phyloP scores from a whole-genome alignment of 768 basidiomycete species.

The Tulasnella sp. region DNA sequence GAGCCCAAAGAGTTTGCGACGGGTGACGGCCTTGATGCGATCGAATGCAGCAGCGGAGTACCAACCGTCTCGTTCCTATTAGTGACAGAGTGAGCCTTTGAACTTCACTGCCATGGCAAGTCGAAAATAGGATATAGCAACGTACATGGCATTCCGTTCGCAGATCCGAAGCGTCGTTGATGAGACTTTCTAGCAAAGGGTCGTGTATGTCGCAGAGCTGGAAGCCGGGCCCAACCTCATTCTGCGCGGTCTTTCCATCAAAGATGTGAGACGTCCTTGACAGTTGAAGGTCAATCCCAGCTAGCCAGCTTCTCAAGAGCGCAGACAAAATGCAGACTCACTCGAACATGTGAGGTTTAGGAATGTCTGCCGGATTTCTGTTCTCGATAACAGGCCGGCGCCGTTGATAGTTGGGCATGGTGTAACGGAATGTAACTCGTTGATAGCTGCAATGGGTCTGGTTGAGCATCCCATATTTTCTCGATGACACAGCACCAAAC shows the following conservation, averaged over 20 bases:
- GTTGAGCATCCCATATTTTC: background rate
- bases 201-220: slow-evolving; percentile 92
- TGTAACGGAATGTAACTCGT: slow-evolving; percentile 76
- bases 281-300: background rate
- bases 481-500: slow-evolving; percentile 35
- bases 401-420: slow-evolving; percentile 4
- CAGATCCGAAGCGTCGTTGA: slow-evolving; percentile 64
- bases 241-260: slow-evolving; percentile 72
- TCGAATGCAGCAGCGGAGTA: slow-evolving; percentile 71
- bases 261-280: slow-evolving; percentile 70
- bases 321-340: background rate
- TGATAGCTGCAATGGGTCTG: slow-evolving; percentile 63
- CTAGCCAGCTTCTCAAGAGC: background rate
- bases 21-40: slow-evolving; percentile 75
- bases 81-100: background rate
- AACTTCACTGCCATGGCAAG: background rate
- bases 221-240: slow-evolving; percentile 80
- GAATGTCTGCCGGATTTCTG: background rate
- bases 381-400: background rate
- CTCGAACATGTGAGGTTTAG: background rate
- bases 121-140: slow-evolving; percentile 25
- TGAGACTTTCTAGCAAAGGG: slow-evolving; percentile 74
- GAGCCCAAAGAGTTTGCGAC: slow-evolving; percentile 76
- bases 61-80: slow-evolving; percentile 84
- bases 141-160: slow-evolving; percentile 72